phyloP scores from a whole-genome alignment of 768 basidiomycete genomes.

The Psilocybe cubensis region DNA sequence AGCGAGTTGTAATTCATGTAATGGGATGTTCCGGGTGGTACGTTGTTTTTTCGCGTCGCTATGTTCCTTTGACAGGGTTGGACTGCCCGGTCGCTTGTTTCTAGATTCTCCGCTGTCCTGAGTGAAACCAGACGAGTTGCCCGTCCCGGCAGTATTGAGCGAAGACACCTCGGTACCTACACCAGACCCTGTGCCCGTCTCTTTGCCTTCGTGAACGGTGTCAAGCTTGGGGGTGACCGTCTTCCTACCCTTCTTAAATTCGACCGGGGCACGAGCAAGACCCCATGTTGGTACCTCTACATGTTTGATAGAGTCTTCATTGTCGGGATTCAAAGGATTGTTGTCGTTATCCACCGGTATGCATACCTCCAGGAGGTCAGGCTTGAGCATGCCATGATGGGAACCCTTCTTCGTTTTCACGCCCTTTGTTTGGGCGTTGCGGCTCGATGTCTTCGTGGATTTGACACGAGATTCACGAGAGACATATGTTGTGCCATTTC shows the following conservation, averaged over 20 bases:
- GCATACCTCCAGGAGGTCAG: background rate
- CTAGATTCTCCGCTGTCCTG: background rate
- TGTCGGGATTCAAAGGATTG: background rate
- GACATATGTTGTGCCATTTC: background rate
- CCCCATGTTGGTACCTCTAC: background rate
- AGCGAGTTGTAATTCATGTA: slow-evolving; percentile 12
- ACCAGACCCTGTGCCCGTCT: too few species aligned
- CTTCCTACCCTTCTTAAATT: background rate
- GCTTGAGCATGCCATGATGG: too few species aligned
- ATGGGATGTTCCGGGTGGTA: background rate
- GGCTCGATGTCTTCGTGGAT: background rate
- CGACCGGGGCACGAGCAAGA: background rate
- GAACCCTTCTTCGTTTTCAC: background rate
- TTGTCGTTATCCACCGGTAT: background rate
- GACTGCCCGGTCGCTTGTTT: background rate
- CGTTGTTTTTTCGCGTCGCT: background rate
- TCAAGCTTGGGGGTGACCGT: too few species aligned
- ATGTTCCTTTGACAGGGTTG: background rate
- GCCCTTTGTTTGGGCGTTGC: too few species aligned
- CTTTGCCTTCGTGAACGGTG: too few species aligned
- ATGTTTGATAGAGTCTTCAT: background rate
- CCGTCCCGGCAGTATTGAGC: too few species aligned
- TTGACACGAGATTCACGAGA: background rate
- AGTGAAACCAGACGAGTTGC: too few species aligned
- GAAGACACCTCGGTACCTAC: background rate